A percentile compares a stretch with the other conserved stretches of the same genome.
Evolutionary conservation across 1,284 basidiomycete genomes (phyloP).

Genomic region (Mixia osmundae): DNA sequence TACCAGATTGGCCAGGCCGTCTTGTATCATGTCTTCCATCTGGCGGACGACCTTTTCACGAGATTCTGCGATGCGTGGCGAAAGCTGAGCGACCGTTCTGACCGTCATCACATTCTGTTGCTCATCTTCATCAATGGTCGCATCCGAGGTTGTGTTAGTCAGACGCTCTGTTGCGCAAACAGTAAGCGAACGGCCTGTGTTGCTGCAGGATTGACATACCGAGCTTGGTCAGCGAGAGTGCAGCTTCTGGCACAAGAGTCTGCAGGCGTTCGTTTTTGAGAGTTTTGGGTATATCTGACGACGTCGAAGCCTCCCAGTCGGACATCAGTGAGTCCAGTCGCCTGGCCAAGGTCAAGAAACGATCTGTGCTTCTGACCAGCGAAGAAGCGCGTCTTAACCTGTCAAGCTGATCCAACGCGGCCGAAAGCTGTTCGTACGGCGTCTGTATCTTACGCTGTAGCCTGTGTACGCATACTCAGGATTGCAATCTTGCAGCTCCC

Average conservation of each 20-base stretch:
- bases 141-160: conserved; percentile 1
- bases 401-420: conserved; percentile 43
- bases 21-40: conserved; percentile 68
- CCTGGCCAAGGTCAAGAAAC: conserved; percentile 56
- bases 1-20: conserved; percentile 48
- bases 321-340: conserved; percentile 39
- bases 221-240: conserved; percentile 66
- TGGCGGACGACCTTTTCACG: conserved; percentile 44
- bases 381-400: conserved; percentile 57
- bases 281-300: not conserved
- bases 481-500: too few species aligned
- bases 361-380: conserved; percentile 49
- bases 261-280: conserved; percentile 24
- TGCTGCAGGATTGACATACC: conserved; percentile 29
- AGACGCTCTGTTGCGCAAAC: conserved; percentile 5
- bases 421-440: conserved; percentile 48
- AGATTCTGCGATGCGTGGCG: conserved; percentile 45
- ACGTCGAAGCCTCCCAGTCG: conserved; percentile 10
- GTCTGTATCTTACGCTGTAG: conserved; percentile 58
- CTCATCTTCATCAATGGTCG: conserved; percentile 12
- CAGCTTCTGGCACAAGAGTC: conserved; percentile 63
- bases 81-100: conserved; percentile 39
- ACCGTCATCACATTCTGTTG: conserved; percentile 20
- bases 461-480: too few species aligned
- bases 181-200: not conserved